Percentiles rank a stretch among this genome's conserved stretches.
These are phyloP conservation scores for Hanseniaspora guilliermondii DNA, from an alignment of 805 yeast species.

Conservation along the genomic window DNA sequence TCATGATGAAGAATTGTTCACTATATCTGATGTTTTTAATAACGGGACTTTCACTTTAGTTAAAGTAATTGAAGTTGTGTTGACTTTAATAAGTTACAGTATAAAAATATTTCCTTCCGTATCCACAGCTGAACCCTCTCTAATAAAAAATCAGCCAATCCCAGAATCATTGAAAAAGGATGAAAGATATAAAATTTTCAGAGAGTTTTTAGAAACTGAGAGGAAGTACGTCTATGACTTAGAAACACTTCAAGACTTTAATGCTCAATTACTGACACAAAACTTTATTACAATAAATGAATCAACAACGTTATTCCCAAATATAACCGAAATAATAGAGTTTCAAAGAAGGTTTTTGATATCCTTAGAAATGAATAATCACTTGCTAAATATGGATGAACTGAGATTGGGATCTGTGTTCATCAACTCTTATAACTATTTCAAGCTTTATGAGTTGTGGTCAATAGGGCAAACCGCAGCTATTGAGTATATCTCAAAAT, in stretches of 20 bases:
- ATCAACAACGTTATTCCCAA: slow-evolving; percentile 72
- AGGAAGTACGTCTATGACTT: slow-evolving; percentile 85
- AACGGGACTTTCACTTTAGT: slow-evolving; percentile 68
- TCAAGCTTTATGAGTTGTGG: slow-evolving; percentile 87
- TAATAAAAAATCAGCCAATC: slow-evolving; percentile 1
- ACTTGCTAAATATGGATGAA: slow-evolving; percentile 48
- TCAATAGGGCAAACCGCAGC: slow-evolving; percentile 83
- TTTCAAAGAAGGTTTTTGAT: slow-evolving; percentile 81
- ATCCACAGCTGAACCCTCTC: slow-evolving; percentile 22
- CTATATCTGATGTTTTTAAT: slow-evolving; percentile 78
- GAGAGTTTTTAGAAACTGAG: slow-evolving; percentile 79
- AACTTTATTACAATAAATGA: slow-evolving; percentile 68
- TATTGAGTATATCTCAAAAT: slow-evolving; percentile 52
- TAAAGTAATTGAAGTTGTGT: slow-evolving; percentile 62
- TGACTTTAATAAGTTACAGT: slow-evolving; percentile 45
- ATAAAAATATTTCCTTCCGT: slow-evolving; percentile 32
- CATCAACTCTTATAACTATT: slow-evolving; percentile 72
- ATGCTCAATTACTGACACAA: slow-evolving; percentile 50
- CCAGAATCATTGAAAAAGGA: slow-evolving; percentile 25
- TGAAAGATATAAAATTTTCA: slow-evolving; percentile 46
- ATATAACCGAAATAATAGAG: slow-evolving; percentile 69
- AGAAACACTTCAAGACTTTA: slow-evolving; percentile 58
- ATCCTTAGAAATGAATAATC: slow-evolving; percentile 78
- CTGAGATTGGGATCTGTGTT: slow-evolving; percentile 86
- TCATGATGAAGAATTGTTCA: slow-evolving; percentile 72